Evolutionary conservation across 331 rosid genomes (phyloP).

Genomic region (Cydonia oblonga): DNA sequence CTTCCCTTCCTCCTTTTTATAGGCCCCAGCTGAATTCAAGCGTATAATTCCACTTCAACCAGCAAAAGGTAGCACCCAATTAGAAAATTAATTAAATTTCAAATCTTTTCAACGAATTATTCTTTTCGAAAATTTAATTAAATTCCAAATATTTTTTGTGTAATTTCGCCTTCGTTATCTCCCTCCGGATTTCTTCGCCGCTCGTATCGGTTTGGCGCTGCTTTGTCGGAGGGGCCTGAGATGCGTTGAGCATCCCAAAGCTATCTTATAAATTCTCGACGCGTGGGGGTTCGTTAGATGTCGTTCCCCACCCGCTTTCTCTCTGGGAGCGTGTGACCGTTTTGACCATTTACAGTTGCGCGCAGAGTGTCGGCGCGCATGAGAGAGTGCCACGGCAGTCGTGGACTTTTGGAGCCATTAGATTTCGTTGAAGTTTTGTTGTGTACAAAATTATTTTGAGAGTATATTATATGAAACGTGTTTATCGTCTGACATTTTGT

Average conservation of each 20-base stretch:
- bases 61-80: not conserved
- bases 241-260: not conserved
- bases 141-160: not conserved
- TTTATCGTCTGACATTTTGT: fast-evolving
- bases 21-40: not conserved
- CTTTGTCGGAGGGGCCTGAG: not conserved
- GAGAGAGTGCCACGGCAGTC: not conserved
- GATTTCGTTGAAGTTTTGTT: not conserved
- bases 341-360: not conserved
- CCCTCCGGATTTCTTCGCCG: not conserved
- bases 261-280: not conserved
- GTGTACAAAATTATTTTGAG: no score
- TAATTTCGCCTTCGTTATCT: not conserved
- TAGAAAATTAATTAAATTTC: not conserved
- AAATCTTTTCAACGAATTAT: not conserved
- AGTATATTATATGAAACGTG: no score
- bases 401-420: not conserved
- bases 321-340: not conserved
- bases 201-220: not conserved
- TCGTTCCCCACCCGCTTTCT: not conserved
- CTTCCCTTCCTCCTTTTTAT: not conserved
- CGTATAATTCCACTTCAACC: not conserved
- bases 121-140: not conserved
- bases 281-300: not conserved
- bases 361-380: not conserved